These are phyloP conservation scores for Caloboletus firmus DNA, from an alignment of 1,284 basidiomycete species.

Conservation along the genomic window DNA sequence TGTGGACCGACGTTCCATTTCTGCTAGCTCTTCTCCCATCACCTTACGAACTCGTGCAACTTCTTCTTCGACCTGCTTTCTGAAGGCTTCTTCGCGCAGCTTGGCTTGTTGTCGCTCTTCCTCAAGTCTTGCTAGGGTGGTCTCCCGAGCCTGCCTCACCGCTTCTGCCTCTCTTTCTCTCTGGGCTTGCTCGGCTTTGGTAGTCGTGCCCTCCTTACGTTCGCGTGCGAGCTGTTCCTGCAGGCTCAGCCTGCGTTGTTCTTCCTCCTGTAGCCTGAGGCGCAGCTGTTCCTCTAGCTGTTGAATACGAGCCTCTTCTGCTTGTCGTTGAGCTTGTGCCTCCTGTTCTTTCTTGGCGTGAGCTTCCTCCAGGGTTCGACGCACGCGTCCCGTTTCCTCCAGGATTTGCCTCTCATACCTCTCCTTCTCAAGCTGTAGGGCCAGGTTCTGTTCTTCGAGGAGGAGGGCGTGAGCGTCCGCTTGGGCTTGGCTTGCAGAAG, in stretches of 20 bases:
- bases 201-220: slow-evolving; percentile 12
- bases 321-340: slow-evolving; percentile 14
- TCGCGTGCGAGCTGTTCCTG: slow-evolving; percentile 32
- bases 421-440: slow-evolving; percentile 29
- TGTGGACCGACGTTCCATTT: slow-evolving; percentile 23
- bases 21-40: slow-evolving; percentile 26
- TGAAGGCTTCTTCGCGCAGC: slow-evolving; percentile 25
- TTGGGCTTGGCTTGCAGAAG: slow-evolving; percentile 26
- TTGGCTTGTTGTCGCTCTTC: slow-evolving; percentile 32
- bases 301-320: slow-evolving; percentile 30
- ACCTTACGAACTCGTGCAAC: slow-evolving; percentile 22
- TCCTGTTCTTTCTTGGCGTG: slow-evolving; percentile 31
- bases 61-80: slow-evolving; percentile 31
- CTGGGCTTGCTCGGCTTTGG: slow-evolving; percentile 19
- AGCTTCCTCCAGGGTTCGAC: slow-evolving; percentile 28
- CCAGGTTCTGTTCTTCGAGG: slow-evolving; percentile 27
- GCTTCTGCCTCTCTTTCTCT: slow-evolving; percentile 24
- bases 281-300: slow-evolving; percentile 31
- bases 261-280: slow-evolving; percentile 32
- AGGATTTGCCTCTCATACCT: slow-evolving; percentile 24
- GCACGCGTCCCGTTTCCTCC: slow-evolving; percentile 32
- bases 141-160: slow-evolving; percentile 20
- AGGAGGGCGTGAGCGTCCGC: slow-evolving; percentile 28
- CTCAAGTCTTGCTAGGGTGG: slow-evolving; percentile 23
- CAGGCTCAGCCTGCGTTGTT: slow-evolving; percentile 25